Evolutionary conservation across 192 early-diverging fungal genomes (phyloP).

Genomic region (Coemansia sp.): DNA sequence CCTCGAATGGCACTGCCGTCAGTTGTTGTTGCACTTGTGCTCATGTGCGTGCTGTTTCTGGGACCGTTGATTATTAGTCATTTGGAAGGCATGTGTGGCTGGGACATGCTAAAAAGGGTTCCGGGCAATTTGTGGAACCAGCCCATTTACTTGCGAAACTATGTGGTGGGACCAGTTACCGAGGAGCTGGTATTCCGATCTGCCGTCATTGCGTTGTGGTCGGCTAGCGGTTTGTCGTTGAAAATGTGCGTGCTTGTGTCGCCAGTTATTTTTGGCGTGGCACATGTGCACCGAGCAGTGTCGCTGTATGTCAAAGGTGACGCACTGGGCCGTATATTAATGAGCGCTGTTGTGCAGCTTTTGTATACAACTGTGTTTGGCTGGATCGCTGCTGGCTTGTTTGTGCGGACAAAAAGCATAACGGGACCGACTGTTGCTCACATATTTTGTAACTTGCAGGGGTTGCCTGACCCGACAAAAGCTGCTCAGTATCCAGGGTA

Average conservation of each 20-base stretch:
- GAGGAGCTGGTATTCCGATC: conserved; percentile 49
- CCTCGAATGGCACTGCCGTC: conserved; percentile 8
- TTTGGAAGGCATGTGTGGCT: conserved; percentile 21
- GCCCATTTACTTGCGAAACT: conserved; percentile 21
- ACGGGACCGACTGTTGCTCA: conserved; percentile 30
- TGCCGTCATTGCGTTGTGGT: conserved; percentile 32
- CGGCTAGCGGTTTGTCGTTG: neutral
- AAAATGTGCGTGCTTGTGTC: conserved; percentile 18
- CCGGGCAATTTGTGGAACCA: conserved; percentile 5
- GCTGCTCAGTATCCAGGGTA: neutral
- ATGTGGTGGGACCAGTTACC: conserved; percentile 29
- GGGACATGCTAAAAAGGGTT: conserved; percentile 2
- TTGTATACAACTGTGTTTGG: conserved; percentile 43
- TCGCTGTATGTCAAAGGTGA: neutral
- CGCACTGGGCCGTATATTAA: neutral
- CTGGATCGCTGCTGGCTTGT: conserved; percentile 35
- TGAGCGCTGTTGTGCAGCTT: conserved; percentile 25
- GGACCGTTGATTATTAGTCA: conserved; percentile 34
- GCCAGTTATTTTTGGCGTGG: conserved; percentile 40
- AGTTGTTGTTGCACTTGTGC: conserved; percentile 14
- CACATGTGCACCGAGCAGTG: conserved; percentile 39
- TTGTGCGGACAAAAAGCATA: conserved; percentile 26
- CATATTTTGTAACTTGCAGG: conserved; percentile 36
- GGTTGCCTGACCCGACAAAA: conserved; percentile 19
- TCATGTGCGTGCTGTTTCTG: conserved; percentile 23